Conservation (phyloP, 2,329 filamentous ascomycete genomes). For the Fusarium nelsonii region DNA sequence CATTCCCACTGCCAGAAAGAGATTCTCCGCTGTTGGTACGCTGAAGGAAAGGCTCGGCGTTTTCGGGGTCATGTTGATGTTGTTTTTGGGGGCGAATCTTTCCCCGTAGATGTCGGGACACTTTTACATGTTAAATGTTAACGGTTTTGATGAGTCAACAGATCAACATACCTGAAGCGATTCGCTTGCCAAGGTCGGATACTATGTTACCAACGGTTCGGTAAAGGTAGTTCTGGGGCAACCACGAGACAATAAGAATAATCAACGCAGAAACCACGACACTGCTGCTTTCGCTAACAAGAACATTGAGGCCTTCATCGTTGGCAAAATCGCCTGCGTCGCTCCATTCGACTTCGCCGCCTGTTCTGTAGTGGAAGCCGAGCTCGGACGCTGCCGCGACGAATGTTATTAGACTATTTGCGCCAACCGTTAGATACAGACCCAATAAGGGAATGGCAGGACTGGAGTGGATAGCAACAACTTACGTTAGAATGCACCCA, state of each 20-base stretch:
- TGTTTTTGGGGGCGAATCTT: slow-evolving; percentile 32
- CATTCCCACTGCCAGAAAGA: not conserved
- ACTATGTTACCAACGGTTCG: slow-evolving; percentile 40
- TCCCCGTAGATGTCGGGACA: slow-evolving; percentile 27
- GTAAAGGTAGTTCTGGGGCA: slow-evolving; percentile 42
- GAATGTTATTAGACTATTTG: slow-evolving; percentile 45
- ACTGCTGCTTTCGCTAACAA: slow-evolving; percentile 47
- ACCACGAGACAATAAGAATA: slow-evolving; percentile 43
- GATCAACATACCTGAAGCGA: slow-evolving; percentile 42
- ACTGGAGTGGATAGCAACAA: not conserved
- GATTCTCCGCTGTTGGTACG: slow-evolving; percentile 20
- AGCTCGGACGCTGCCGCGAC: slow-evolving; percentile 49
- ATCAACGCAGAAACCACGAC: slow-evolving; percentile 40
- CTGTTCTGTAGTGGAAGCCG: slow-evolving; percentile 50
- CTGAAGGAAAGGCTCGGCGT: slow-evolving; percentile 33
- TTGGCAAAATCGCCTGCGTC: slow-evolving; percentile 48
- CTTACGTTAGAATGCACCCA: slow-evolving; percentile 44
- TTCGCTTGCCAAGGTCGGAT: slow-evolving; percentile 28
- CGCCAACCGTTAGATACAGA: slow-evolving; percentile 17
- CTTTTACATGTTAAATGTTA: slow-evolving; percentile 21
- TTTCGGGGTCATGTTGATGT: slow-evolving; percentile 35
- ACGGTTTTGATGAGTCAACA: not conserved
- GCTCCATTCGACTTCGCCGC: slow-evolving; percentile 51
- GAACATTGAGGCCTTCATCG: slow-evolving; percentile 49
- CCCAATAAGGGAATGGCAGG: not conserved